Conservation (phyloP, 371 early-diverging fungal species). For the Mortierella sp. region DNA sequence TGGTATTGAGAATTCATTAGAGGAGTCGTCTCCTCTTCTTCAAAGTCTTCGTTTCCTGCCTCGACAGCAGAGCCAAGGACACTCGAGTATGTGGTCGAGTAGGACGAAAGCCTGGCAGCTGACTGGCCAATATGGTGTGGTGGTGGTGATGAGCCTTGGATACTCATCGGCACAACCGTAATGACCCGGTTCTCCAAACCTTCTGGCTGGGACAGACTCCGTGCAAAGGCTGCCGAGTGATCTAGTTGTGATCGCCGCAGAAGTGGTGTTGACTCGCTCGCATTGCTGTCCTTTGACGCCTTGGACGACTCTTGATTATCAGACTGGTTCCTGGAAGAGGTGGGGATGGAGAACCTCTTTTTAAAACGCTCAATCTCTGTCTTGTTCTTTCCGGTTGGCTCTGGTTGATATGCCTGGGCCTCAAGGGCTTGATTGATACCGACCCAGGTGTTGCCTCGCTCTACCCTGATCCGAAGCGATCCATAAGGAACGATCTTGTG, state of each 20-base stretch:
- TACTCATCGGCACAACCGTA: no score
- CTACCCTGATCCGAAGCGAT: slow-evolving; percentile 51
- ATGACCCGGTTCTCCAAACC: no score
- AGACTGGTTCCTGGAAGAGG: background rate
- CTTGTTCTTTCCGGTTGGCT: background rate
- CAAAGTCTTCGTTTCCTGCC: background rate
- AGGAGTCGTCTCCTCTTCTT: no score
- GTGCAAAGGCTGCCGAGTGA: no score
- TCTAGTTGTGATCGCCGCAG: slow-evolving; percentile 9
- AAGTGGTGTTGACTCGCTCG: slow-evolving; percentile 36
- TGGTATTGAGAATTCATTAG: no score
- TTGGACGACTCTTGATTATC: background rate
- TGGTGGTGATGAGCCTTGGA: no score
- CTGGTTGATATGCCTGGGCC: slow-evolving; percentile 8
- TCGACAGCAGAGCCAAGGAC: slow-evolving; percentile 13
- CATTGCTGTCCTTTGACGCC: slow-evolving; percentile 16
- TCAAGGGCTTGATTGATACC: slow-evolving; percentile 44
- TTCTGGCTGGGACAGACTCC: no score
- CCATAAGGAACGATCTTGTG: slow-evolving; percentile 53
- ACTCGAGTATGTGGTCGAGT: slow-evolving; percentile 25
- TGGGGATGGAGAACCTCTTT: no score
- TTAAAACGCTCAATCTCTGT: background rate
- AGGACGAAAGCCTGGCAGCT: slow-evolving; percentile 15
- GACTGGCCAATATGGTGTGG: no score
- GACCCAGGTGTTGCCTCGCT: slow-evolving; percentile 53